Evolutionary conservation across 306 rosid species (phyloP), one percentile per base, ranked within the genome.

Genomic region (Sphenostylis stenocarpa): DNA sequence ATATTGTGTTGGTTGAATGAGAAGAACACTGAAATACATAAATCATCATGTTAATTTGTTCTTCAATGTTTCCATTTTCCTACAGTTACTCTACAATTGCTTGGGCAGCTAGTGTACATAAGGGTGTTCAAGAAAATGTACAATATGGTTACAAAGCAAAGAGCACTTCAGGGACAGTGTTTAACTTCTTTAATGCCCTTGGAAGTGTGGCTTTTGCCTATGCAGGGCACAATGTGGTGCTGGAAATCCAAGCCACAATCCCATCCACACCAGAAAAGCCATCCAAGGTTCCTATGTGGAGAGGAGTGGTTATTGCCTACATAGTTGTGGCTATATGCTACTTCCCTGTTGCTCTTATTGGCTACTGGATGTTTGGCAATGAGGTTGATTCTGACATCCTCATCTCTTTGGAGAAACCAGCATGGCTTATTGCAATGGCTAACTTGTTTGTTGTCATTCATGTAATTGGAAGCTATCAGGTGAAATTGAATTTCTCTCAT

Each of bases 391-490:
- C 77, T 58, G 84, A 95, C 75, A 92, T 95, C 58, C 96, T 95
- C 62, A 21, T 90, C 52, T 67, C 98, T 2, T 68, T 92, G 3
- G 4, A 89, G 53, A 92, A 86, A 71, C 98, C 98, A 3, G 17
- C 31, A 3, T 95, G 97, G 97, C 93, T 95, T 10, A 89, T 95
- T 47, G 97, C 89, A 28, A 73, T 23, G 77, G 98, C 97, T 63
- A 95, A 95, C 87, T 41, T 90, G 87, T 92, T 95, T 65, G 97
- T 95, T 62, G 97, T 95, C 77, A 21, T 95, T 67, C 98, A 92
- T 76, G 95, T 95, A 9, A 92, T 95, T 72, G 98, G 98, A 82
- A 82, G 98, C 78, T 95, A 95, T 63, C 98, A 94, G 97, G 98
- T 94, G n/a, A 73, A 17, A 23, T 60, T 41, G 55, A 14, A 6